Percentiles rank a stretch among this genome's conserved stretches.
Conservation (phyloP, 139 green algal genomes). For the Bryopsis sp. region DNA sequence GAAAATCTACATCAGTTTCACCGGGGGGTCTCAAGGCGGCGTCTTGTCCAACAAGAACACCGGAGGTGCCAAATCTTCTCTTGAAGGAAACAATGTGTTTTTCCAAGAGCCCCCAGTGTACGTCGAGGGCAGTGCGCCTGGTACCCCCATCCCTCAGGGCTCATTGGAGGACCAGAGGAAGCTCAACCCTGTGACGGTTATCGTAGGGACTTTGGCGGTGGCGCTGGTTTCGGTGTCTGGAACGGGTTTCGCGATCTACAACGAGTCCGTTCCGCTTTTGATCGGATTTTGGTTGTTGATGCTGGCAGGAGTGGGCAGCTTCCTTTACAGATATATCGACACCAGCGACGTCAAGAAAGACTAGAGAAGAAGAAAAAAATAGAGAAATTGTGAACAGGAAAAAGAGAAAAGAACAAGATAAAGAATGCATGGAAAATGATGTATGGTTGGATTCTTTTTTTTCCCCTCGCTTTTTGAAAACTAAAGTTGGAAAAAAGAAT, state of each 20-base stretch:
- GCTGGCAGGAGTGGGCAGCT: constrained; percentile 18
- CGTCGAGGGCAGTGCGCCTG: constrained; percentile 56
- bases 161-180: not conserved
- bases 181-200: constrained; percentile 35
- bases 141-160: not conserved
- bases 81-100: constrained; percentile 94
- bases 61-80: constrained; percentile 55
- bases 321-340: no score
- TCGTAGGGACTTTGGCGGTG: constrained; percentile 36
- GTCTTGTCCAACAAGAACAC: constrained; percentile 11
- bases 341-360: no score
- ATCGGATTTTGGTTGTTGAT: constrained; percentile 20
- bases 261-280: constrained; percentile 30
- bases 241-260: constrained; percentile 50
- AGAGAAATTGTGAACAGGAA: no score
- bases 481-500: no score
- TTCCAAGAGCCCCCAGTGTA: constrained; percentile 75
- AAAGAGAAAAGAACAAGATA: no score
- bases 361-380: no score
- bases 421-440: no score
- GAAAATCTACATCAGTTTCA: constrained; percentile 14
- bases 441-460: no score
- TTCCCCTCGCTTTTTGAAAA: no score
- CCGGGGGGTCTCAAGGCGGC: constrained; percentile 6
- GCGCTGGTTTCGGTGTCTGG: constrained; percentile 44